Conservation (phyloP, 306 rosid genomes). For the Astragalus glycyphyllos region DNA sequence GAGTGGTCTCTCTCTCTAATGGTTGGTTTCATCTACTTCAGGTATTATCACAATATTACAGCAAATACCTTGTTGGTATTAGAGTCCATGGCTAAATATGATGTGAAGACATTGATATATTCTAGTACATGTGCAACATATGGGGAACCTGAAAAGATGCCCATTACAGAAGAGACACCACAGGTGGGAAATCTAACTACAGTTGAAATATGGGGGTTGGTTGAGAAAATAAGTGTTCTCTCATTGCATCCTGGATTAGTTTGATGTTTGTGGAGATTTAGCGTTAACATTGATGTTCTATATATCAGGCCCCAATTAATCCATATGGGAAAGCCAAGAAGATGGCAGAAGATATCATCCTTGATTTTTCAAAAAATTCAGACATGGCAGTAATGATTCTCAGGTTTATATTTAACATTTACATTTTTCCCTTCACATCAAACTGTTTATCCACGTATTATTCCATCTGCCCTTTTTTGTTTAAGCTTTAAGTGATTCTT, state of each 20-base stretch:
- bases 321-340: conserved; percentile 98
- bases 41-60: conserved; percentile 98
- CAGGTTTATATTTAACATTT: conserved; percentile 61
- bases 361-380: conserved; percentile 86
- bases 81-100: conserved; percentile 82
- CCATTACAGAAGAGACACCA: conserved; percentile 84
- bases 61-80: conserved; percentile 84
- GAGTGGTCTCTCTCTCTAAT: background rate
- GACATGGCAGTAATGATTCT: conserved; percentile 95
- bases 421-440: background rate
- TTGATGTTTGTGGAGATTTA: conserved; percentile 18
- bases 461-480: conserved; percentile 20
- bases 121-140: conserved; percentile 98
- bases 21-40: conserved; percentile 16
- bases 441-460: conserved; percentile 4
- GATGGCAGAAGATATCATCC: conserved; percentile 96
- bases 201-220: conserved; percentile 21
- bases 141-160: conserved; percentile 96
- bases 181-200: conserved; percentile 59
- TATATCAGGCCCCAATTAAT: conserved; percentile 78
- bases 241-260: conserved; percentile 24
- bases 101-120: conserved; percentile 88
- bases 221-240: conserved; percentile 25
- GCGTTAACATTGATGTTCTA: conserved; percentile 34
- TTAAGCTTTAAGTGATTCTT: background rate